Conservation (phyloP, 2,329 filamentous ascomycete species). For the Fusarium napiforme region DNA sequence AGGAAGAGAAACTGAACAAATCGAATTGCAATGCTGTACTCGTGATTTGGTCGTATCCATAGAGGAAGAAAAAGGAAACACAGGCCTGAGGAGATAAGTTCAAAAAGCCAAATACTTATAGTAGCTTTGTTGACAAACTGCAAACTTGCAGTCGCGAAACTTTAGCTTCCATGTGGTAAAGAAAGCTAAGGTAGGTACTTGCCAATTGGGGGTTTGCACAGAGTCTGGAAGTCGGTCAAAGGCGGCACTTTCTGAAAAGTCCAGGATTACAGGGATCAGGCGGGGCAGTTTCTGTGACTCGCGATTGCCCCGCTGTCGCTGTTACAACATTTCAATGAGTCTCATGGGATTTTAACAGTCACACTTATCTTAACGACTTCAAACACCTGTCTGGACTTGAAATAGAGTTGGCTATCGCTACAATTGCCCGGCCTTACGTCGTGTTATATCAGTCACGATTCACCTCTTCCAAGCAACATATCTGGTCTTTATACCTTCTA, state of each 20-base stretch:
- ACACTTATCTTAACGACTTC: conserved; percentile 19
- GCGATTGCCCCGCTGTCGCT: conserved; percentile 42
- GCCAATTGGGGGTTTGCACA: conserved; percentile 17
- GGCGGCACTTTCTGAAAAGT: conserved; percentile 39
- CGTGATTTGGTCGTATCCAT: neutral
- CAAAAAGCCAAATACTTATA: neutral
- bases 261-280: conserved; percentile 41
- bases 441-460: neutral
- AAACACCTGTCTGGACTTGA: conserved; percentile 6
- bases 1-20: neutral
- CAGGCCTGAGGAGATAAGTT: neutral
- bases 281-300: conserved; percentile 39
- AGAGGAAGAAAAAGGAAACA: neutral
- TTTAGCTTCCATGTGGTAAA: neutral
- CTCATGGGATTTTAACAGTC: conserved; percentile 29
- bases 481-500: conserved; percentile 4
- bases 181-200: conserved; percentile 20
- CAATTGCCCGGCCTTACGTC: neutral
- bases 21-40: neutral
- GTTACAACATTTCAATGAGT: conserved; percentile 24
- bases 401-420: conserved; percentile 31
- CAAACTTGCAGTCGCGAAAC: conserved; percentile 5
- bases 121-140: conserved; percentile 10
- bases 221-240: conserved; percentile 41
- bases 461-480: neutral